phyloP scores from a whole-genome alignment of 495 filamentous ascomycete genomes.

The Penicillium samsonianum region DNA sequence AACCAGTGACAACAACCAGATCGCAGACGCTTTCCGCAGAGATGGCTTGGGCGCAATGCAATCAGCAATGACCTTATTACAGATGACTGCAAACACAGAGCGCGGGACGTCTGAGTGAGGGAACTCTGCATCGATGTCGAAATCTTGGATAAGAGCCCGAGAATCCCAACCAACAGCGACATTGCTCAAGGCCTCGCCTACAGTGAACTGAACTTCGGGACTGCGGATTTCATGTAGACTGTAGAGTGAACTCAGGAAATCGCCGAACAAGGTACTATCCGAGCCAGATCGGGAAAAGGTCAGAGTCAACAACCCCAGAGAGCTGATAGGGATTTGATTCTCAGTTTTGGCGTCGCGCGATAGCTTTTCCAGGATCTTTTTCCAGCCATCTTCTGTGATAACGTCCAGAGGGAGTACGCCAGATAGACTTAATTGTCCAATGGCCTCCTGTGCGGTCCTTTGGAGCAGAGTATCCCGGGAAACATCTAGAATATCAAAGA shows the following conservation, averaged over 20 bases:
- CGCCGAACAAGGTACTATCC: constrained; percentile 27
- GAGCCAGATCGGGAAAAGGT: constrained; percentile 48
- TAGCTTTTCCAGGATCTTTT: constrained; percentile 58
- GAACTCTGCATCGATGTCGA: constrained; percentile 58
- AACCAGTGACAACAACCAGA: constrained; percentile 91
- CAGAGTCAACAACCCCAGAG: constrained; percentile 67
- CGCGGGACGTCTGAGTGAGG: constrained; percentile 46
- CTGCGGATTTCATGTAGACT: constrained; percentile 78
- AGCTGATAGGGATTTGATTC: constrained; percentile 74
- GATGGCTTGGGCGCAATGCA: constrained; percentile 83
- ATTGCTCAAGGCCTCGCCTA: constrained; percentile 81
- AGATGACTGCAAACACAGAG: constrained; percentile 51
- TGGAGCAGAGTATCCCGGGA: constrained; percentile 58
- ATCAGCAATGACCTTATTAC: constrained; percentile 69
- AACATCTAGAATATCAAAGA: constrained; percentile 50
- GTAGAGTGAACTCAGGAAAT: constrained; percentile 65
- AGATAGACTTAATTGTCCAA: constrained; percentile 77
- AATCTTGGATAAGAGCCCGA: constrained; percentile 56
- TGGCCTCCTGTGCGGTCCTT: constrained; percentile 61
- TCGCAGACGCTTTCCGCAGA: constrained; percentile 82
- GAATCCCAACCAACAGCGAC: constrained; percentile 79
- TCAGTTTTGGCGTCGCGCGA: constrained; percentile 70
- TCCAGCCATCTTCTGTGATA: constrained; percentile 41
- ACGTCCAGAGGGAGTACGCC: constrained; percentile 49
- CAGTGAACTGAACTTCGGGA: constrained; percentile 81